phyloP scores from a whole-genome alignment of 139 green algal genomes.

The Chlorella ohadii region DNA sequence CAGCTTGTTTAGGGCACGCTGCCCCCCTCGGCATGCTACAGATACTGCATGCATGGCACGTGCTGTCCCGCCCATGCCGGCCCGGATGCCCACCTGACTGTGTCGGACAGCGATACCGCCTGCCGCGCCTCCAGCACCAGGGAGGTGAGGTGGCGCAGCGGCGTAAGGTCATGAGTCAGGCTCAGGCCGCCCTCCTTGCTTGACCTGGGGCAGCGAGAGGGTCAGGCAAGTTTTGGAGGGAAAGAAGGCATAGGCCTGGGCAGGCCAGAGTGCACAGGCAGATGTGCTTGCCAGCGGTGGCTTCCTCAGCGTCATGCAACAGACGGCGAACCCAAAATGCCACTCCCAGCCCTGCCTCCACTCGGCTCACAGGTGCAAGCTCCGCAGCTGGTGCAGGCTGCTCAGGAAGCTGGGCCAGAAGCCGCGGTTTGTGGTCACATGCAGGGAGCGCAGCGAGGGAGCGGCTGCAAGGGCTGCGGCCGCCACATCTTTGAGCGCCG shows the following conservation, averaged over 20 bases:
- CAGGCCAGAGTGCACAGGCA: too few relatives aligned
- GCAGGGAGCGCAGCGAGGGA: background rate
- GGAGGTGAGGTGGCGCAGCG: background rate
- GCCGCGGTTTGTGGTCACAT: slow-evolving; percentile 8
- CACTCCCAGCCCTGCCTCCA: too few relatives aligned
- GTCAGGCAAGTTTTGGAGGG: too few relatives aligned
- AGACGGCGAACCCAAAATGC: too few relatives aligned
- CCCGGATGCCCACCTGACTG: too few relatives aligned
- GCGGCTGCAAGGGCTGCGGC: background rate
- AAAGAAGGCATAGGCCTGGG: too few relatives aligned
- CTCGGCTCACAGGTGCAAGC: background rate
- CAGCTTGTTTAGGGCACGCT: too few relatives aligned
- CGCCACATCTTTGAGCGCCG: background rate
- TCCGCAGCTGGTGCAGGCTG: background rate
- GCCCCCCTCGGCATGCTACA: background rate
- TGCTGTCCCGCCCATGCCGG: too few relatives aligned
- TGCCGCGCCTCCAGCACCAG: slow-evolving; percentile 21
- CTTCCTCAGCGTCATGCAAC: too few relatives aligned
- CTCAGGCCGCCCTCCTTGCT: slow-evolving; percentile 20
- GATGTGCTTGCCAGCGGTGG: too few relatives aligned
- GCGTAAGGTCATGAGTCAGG: slow-evolving; percentile 9
- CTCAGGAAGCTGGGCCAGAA: slow-evolving; percentile 11
- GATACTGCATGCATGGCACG: background rate
- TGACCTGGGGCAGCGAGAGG: background rate
- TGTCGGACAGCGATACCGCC: background rate